These are phyloP conservation scores for Aspergillus sp. DNA, from an alignment of 2,329 filamentous ascomycete species.

Conservation along the genomic window DNA sequence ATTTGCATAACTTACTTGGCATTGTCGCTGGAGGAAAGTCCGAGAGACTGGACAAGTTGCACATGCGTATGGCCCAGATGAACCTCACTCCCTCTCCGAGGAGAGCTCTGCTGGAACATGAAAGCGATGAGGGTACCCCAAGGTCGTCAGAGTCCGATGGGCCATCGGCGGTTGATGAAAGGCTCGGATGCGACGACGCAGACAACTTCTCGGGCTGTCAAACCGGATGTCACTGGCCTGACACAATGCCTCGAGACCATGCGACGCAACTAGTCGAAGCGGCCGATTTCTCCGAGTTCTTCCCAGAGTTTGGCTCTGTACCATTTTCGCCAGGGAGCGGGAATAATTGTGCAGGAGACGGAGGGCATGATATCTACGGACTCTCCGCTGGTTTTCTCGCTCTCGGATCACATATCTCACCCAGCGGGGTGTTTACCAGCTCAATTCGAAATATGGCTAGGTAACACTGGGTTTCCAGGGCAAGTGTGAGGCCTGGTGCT, in stretches of 20 bases:
- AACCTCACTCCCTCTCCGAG: constrained; percentile 5
- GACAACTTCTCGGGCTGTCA: background rate
- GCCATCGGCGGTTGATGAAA: background rate
- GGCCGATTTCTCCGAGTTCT: background rate
- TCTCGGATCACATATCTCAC: constrained; percentile 1
- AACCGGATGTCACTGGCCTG: background rate
- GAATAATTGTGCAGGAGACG: background rate
- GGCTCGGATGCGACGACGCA: background rate
- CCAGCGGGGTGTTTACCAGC: background rate
- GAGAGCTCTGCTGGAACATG: background rate
- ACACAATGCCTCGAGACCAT: background rate
- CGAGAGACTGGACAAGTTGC: constrained; percentile 10
- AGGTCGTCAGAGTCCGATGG: background rate
- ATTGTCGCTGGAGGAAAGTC: constrained; percentile 10
- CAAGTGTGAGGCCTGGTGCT: background rate
- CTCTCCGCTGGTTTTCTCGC: constrained; percentile 1
- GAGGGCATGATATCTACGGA: background rate
- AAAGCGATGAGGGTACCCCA: background rate
- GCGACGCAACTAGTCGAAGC: background rate
- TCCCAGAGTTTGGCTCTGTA: background rate
- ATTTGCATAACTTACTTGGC: constrained; percentile 10
- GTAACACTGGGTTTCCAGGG: background rate
- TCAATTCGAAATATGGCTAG: constrained; percentile 5
- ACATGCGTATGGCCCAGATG: constrained; percentile 6
- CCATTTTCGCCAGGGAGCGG: background rate